Base-by-base conservation (phyloP, 495 filamentous ascomycete genomes). In the Penicillium coffeae region DNA sequence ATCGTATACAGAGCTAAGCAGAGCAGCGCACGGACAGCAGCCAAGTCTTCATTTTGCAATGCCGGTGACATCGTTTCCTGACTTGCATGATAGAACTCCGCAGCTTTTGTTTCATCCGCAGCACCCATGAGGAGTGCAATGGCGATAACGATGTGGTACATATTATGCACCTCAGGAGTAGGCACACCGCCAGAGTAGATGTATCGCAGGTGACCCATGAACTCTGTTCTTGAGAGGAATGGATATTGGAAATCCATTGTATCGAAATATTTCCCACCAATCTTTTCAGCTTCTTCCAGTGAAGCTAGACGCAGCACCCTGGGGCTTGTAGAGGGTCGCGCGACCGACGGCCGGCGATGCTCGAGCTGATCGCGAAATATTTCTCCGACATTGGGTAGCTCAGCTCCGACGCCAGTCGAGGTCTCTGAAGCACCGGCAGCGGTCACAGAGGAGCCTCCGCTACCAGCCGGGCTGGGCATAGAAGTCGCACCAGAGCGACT, bases 1-100 rank as follows among this genome's bases (percentile, higher is more conserved):
- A 75, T 63, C 0, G 76, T 76, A 49, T 78, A 79, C 19, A 78
- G 52, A 0, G 74, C 74, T 21, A 78, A 45, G n/a, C 75, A 70
- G 20, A 79, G 59, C 34, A 77, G 48, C 1, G 74, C 73, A 32
- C 74, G 69, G 18, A 79, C 52, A 5, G 71, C 67, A 2, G 69
- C 54, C 32, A 72, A 35, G 38, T 74, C 71, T 42, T 74, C 71
- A 41, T 72, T 74, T 47, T 73, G 71, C 32, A 74, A 39, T 3
- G 68, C 67, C 41, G 61, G 41, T 1, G 70, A 42, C 19, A 74
- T 46, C 0, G 71, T 73, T 45, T 72, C 62, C 45, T 69, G 65
- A 33, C 70, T 69, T 16, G 62, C 68, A 19, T 64, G 58, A 38
- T 74, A 74, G 48, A 73, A 74, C 20, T 72, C 66, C 3, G 57